These are phyloP conservation scores for Tolypocladium ovalisporum DNA, from an alignment of 2,329 filamentous ascomycete genomes.

Conservation along the genomic window DNA sequence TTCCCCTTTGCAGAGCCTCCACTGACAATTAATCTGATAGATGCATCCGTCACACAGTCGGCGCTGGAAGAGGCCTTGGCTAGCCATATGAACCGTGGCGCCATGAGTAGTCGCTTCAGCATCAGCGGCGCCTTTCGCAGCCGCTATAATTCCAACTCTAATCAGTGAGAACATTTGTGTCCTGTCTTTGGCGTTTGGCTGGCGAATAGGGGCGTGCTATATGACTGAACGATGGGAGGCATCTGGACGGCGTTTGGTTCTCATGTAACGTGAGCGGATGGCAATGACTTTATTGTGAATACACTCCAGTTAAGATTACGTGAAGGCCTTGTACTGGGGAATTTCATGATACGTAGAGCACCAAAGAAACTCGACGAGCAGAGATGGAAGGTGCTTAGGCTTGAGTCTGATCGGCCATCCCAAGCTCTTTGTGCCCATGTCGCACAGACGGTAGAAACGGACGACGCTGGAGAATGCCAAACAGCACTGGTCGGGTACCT, in stretches of 20 bases:
- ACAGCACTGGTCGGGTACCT: no score
- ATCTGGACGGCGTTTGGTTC: neutral
- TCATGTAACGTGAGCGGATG: neutral
- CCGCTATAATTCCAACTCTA: slow-evolving; percentile 37
- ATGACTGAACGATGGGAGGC: neutral
- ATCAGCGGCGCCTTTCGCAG: slow-evolving; percentile 58
- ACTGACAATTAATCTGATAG: slow-evolving; percentile 24
- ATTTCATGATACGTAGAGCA: no score
- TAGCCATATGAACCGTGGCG: slow-evolving; percentile 32
- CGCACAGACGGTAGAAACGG: no score
- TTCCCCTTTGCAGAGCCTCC: neutral
- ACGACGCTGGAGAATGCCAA: no score
- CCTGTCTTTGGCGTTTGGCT: neutral
- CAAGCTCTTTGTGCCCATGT: no score
- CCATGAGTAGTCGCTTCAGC: slow-evolving; percentile 42
- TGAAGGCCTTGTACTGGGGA: no score
- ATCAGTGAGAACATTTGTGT: slow-evolving; percentile 10
- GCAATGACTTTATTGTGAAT: no score
- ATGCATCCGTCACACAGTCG: slow-evolving; percentile 71
- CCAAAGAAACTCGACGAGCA: no score
- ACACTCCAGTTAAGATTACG: no score
- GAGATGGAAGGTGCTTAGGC: no score
- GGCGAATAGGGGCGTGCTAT: neutral
- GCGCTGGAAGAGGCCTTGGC: slow-evolving; percentile 69
- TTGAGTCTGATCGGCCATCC: no score